These are phyloP conservation scores for Colletotrichum cereale DNA, from an alignment of 2,329 filamentous ascomycete species.

Conservation along the genomic window DNA sequence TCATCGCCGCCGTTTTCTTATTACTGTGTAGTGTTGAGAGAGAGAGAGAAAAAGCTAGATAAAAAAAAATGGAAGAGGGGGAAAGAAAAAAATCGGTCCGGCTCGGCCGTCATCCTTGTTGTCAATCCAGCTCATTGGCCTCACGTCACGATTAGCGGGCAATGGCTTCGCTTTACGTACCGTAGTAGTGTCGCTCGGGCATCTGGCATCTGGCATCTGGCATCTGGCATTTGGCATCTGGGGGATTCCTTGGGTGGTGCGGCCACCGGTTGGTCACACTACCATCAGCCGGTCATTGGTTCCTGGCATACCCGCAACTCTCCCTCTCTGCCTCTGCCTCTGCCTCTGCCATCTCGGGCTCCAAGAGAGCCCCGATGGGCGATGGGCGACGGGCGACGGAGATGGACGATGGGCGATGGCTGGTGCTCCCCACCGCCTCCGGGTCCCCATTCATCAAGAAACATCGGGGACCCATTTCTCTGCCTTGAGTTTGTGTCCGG, in stretches of 20 bases:
- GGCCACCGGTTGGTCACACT: not conserved
- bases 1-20: not conserved
- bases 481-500: conserved; percentile 1
- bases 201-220: conserved; percentile 9
- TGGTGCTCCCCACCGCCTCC: conserved; percentile 25
- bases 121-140: conserved; percentile 4
- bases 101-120: conserved; percentile 26
- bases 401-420: not conserved
- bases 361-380: not conserved
- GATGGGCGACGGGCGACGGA: not conserved
- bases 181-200: conserved; percentile 22
- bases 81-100: not conserved
- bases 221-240: conserved; percentile 13
- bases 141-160: conserved; percentile 26
- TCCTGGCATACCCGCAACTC: not conserved
- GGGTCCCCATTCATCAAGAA: conserved; percentile 1
- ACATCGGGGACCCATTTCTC: conserved; percentile 6
- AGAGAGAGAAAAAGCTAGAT: too few species aligned
- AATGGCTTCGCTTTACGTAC: conserved; percentile 22
- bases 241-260: conserved; percentile 18
- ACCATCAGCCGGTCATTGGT: conserved; percentile 3
- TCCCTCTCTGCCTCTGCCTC: not conserved
- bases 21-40: not conserved
- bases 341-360: not conserved
- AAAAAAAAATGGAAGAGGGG: too few species aligned